These are phyloP conservation scores for Rhizopogon vesiculosus DNA, from an alignment of 768 basidiomycete genomes.

Conservation along the genomic window DNA sequence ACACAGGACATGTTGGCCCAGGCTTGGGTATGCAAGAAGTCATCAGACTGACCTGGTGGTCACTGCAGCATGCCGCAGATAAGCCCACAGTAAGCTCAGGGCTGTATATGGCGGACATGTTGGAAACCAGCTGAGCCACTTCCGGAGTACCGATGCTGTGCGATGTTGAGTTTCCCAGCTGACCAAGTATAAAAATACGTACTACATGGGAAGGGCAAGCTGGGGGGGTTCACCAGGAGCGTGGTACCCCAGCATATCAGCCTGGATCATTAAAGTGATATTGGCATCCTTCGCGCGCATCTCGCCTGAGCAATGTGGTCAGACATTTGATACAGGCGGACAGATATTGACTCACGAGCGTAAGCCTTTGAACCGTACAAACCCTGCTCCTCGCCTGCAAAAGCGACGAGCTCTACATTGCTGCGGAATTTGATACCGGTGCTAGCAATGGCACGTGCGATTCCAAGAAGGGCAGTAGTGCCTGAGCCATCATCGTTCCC, in stretches of 20 bases:
- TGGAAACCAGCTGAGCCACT: constrained; percentile 69
- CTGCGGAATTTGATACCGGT: constrained; percentile 65
- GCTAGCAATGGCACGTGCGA: constrained; percentile 70
- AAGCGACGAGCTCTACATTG: constrained; percentile 77
- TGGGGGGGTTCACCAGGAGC: constrained; percentile 75
- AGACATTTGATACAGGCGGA: not conserved
- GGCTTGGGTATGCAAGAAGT: not conserved
- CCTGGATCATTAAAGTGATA: constrained; percentile 81
- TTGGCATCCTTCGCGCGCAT: constrained; percentile 56
- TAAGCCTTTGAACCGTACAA: constrained; percentile 75
- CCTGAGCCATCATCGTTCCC: constrained; percentile 64
- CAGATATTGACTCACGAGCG: constrained; percentile 52
- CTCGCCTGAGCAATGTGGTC: constrained; percentile 37
- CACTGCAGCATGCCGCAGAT: constrained; percentile 84
- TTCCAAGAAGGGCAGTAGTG: constrained; percentile 68
- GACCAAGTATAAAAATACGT: constrained; percentile 15
- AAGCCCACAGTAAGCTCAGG: constrained; percentile 72
- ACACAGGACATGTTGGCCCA: constrained; percentile 1
- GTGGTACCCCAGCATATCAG: constrained; percentile 90
- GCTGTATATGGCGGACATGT: constrained; percentile 74
- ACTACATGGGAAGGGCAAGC: constrained; percentile 75
- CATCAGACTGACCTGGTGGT: constrained; percentile 61
- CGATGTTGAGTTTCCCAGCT: no score
- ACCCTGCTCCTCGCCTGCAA: constrained; percentile 93
- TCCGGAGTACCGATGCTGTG: constrained; percentile 74